Base-by-base conservation (phyloP, 495 filamentous ascomycete genomes). In the Hypoxylon lienhwacheense region DNA sequence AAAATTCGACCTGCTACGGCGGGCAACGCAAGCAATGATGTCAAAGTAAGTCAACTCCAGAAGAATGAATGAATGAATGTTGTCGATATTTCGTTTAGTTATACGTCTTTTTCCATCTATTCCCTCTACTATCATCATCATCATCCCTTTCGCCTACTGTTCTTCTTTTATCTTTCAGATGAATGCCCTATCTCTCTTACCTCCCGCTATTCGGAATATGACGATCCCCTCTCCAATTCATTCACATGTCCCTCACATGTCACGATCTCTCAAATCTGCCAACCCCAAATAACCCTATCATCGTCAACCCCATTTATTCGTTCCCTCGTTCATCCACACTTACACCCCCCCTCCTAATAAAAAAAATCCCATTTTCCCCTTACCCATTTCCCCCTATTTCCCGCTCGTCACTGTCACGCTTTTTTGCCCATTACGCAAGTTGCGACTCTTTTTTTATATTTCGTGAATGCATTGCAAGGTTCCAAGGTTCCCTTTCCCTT, bases 1-100 rank as follows among this genome's bases (percentile, higher is more conserved):
- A 59, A 64, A 65, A 39, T 72, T 70, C 37, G 79, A 82, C 66
- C 65, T 82, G 65, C 65, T 82, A 24, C 69, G 73, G 67, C 72
- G 77, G 63, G 79, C 79, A 42, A 81, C 79, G 28, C 77, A 80
- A 54, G 73, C 74, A 50, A 75, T 82, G 76, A 80, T 81, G 75
- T 76, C 75, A 73, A 82, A 70, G 79, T 82, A 77, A 61, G 74
- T 75, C 21, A 41, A 49, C 26, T 16, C 19, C 12, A 21, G 2
- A 36, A 40, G 25, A 7, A 32, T 46, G 40, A 31, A 22, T 20
- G 17, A 44, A 14, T n/a, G 17, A n/a, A n/a, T n/a, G n/a, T n/a
- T n/a, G n/a, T n/a, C n/a, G n/a, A n/a, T n/a, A n/a, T n/a, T n/a
- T n/a, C n/a, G n/a, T n/a, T n/a, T n/a, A n/a, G n/a, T n/a, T n/a